Evolutionary conservation across 1,284 basidiomycete species (phyloP).

Genomic region (Trichosporon sp.): DNA sequence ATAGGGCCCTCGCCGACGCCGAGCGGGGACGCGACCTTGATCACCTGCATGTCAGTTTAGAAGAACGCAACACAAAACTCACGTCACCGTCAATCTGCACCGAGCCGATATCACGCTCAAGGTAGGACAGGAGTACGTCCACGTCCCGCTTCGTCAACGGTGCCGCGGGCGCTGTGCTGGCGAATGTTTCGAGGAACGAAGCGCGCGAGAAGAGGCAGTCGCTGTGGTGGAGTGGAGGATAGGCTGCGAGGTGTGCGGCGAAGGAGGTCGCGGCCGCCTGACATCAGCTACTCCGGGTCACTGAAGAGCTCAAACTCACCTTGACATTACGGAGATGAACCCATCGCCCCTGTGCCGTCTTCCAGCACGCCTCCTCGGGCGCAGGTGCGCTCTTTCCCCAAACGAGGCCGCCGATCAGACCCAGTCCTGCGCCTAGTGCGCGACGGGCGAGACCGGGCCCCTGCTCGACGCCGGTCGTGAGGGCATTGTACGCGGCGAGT

Average conservation of each 20-base stretch:
- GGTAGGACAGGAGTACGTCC: constrained; percentile 71
- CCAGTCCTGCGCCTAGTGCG: constrained; percentile 80
- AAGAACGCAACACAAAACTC: constrained; percentile 37
- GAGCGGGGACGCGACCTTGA: constrained; percentile 68
- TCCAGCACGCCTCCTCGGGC: constrained; percentile 67
- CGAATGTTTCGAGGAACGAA: constrained; percentile 67
- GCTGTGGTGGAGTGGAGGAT: constrained; percentile 62
- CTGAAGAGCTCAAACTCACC: constrained; percentile 30
- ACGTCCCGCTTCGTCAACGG: constrained; percentile 58
- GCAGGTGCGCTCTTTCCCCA: constrained; percentile 33
- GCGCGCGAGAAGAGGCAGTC: constrained; percentile 68
- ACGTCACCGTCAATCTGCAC: constrained; percentile 70
- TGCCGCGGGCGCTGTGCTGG: neutral
- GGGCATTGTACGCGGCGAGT: constrained; percentile 63
- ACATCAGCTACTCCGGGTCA: constrained; percentile 16
- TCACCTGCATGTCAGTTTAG: constrained; percentile 60
- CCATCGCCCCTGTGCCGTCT: constrained; percentile 65
- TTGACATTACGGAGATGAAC: constrained; percentile 64
- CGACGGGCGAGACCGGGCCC: constrained; percentile 70
- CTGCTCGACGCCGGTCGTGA: constrained; percentile 68
- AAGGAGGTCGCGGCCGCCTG: constrained; percentile 65
- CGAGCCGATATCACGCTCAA: constrained; percentile 72
- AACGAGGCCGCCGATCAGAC: constrained; percentile 62
- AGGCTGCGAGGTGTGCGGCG: constrained; percentile 60
- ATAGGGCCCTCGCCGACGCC: constrained; percentile 47